Conservation (phyloP, 306 rosid species). For the Glycine tomentella region DNA sequence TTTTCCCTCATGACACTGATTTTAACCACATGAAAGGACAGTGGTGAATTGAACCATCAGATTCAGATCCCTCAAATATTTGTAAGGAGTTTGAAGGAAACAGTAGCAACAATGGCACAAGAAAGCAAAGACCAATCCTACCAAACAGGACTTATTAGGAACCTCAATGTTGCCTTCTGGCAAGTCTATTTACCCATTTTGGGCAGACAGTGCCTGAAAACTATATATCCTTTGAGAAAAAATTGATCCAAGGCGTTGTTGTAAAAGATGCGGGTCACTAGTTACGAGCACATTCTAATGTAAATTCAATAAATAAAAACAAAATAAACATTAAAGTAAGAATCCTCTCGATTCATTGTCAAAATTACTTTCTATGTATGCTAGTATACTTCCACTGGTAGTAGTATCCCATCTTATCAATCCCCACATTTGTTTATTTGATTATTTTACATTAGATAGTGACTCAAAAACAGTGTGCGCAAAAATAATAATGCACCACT, state of each 20-base stretch:
- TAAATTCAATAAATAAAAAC: too few relatives aligned
- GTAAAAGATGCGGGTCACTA: slow-evolving; percentile 35
- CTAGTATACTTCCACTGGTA: too few relatives aligned
- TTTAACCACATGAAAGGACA: slow-evolving; percentile 54
- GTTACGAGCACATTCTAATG: too few relatives aligned
- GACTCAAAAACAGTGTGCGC: slow-evolving; percentile 9
- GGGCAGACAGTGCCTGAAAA: slow-evolving; percentile 32
- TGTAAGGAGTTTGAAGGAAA: slow-evolving; percentile 37
- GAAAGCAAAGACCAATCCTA: slow-evolving; percentile 49
- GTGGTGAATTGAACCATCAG: slow-evolving; percentile 47
- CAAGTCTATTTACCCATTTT: slow-evolving; percentile 32
- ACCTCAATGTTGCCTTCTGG: slow-evolving; percentile 43
- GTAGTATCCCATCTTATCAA: neutral
- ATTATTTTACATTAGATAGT: slow-evolving; percentile 34
- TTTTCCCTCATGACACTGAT: slow-evolving; percentile 29
- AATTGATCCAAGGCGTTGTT: neutral
- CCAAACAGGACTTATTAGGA: slow-evolving; percentile 21
- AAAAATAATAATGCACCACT: slow-evolving; percentile 44
- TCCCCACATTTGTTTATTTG: neutral
- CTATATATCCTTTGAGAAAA: slow-evolving; percentile 33
- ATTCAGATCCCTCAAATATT: slow-evolving; percentile 48
- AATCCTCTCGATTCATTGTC: too few relatives aligned
- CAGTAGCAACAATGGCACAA: slow-evolving; percentile 48
- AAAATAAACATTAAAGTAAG: too few relatives aligned
- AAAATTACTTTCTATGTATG: too few relatives aligned